phyloP scores from a whole-genome alignment of 2,329 filamentous ascomycete species.

The Alternaria consortialis region DNA sequence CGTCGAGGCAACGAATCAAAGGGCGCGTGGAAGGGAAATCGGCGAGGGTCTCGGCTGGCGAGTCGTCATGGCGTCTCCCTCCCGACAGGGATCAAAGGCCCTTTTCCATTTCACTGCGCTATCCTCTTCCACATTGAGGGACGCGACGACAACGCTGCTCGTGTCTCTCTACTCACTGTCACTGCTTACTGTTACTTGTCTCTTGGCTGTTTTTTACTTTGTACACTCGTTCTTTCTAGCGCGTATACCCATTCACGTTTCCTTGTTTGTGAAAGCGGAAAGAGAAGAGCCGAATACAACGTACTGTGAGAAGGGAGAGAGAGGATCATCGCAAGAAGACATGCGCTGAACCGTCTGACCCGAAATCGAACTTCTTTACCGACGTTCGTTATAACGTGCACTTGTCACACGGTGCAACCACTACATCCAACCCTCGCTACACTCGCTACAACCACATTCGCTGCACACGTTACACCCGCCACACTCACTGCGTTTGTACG shows the following conservation, averaged over 20 bases:
- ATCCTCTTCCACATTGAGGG: not conserved
- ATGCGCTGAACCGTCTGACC: slow-evolving; percentile 1
- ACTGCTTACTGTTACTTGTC: not conserved
- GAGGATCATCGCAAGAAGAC: not conserved
- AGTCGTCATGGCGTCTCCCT: slow-evolving; percentile 2
- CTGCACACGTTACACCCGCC: slow-evolving; percentile 14
- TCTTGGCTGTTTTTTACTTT: not conserved
- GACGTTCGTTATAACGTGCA: not conserved
- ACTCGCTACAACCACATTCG: not conserved
- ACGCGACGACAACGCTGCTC: not conserved
- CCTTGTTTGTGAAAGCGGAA: not conserved
- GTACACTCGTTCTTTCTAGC: not conserved
- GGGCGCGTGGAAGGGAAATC: not conserved
- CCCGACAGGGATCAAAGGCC: slow-evolving; percentile 5
- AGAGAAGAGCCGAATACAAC: not conserved
- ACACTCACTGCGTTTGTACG: slow-evolving; percentile 14
- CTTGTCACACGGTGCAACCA: not conserved
- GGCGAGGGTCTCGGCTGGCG: not conserved
- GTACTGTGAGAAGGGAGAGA: not conserved
- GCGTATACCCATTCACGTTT: not conserved
- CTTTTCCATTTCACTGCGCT: not conserved
- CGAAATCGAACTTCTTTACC: not conserved
- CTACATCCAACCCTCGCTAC: not conserved
- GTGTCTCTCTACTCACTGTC: not conserved
- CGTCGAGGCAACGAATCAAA: slow-evolving; percentile 13